Evolutionary conservation across 306 rosid genomes (phyloP).

Genomic region (Dryas drummondii): DNA sequence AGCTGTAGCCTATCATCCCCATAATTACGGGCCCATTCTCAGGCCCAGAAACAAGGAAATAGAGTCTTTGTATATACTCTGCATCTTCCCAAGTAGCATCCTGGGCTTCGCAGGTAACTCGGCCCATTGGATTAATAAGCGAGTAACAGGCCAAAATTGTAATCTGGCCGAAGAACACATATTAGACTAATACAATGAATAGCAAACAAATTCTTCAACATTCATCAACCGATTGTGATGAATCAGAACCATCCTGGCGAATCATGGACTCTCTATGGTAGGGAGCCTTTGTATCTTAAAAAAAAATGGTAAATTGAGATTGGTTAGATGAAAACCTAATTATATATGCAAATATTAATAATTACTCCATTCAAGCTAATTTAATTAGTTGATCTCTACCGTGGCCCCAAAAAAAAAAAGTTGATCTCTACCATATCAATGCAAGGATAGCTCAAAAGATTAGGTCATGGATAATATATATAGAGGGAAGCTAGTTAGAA

Average conservation of each 20-base stretch:
- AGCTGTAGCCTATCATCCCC: too few relatives aligned
- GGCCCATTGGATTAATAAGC: too few relatives aligned
- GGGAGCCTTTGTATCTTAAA: conserved; percentile 70
- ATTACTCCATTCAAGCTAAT: not conserved
- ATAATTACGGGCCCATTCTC: too few relatives aligned
- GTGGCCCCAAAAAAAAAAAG: too few relatives aligned
- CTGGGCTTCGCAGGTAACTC: too few relatives aligned
- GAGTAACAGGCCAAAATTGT: too few relatives aligned
- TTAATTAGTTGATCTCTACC: not conserved
- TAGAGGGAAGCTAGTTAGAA: too few relatives aligned
- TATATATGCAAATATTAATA: not conserved
- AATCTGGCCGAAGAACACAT: not conserved
- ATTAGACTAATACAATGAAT: conserved; percentile 6
- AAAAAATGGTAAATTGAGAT: conserved; percentile 23
- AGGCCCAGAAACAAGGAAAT: too few relatives aligned
- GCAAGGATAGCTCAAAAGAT: not conserved
- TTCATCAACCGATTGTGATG: not conserved
- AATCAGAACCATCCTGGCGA: too few relatives aligned
- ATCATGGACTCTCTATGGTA: conserved; percentile 52
- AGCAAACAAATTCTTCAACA: not conserved
- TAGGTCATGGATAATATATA: not conserved
- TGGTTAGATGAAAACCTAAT: not conserved
- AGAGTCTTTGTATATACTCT: too few relatives aligned
- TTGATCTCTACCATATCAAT: not conserved
- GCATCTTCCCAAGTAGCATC: too few relatives aligned